Base-by-base conservation (phyloP, 179 eudicot species). In the Pouteria campechiana region DNA sequence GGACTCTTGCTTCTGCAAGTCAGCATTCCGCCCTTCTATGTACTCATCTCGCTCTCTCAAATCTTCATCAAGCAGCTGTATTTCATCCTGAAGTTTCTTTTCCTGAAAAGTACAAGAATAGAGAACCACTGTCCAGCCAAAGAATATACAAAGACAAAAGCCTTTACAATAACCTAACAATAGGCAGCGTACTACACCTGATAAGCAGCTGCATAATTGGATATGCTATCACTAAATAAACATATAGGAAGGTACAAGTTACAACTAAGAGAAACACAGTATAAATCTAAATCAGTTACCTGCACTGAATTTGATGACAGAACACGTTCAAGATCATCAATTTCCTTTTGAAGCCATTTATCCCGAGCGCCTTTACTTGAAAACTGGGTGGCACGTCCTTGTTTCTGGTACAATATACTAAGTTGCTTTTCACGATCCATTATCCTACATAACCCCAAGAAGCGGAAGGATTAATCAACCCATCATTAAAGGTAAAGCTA, bases 311-410 rank as follows among this genome's bases (percentile, higher is more conserved):
- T 87, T 53, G 83, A 63, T 29, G 74, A 53, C 19, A 75, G 70
- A 59, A 80, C 89, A 46, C 64, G 67, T 58, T 77, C 63, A 41
- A 83, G 93, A 54, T 92, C 92, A 45, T 61, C 71, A 58, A 87
- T 87, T 73, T 92, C 99, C 52, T 67, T 79, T 42, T 66, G 71
- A 32, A 92, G 94, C 99, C 99, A 92, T 69, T 65, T 45, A 60
- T 92, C 99, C 51, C 96, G 99, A 39, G 74, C 94, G 65, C 79
- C 89, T 72, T 87, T 87, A 64, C 51, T 69, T 30, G 73, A 58
- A 65, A 92, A 92, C 75, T 92, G 99, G 41, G 94, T 83, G 37
- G 99, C 89, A 45, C 99, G 94, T 21, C 96, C 99, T 60, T 78
- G 96, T 64, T 92, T 92, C 58, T 83, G 99, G 62, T 92, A 92